Conservation (phyloP, 495 filamentous ascomycete species). For the Trichoderma orchidacearum region DNA sequence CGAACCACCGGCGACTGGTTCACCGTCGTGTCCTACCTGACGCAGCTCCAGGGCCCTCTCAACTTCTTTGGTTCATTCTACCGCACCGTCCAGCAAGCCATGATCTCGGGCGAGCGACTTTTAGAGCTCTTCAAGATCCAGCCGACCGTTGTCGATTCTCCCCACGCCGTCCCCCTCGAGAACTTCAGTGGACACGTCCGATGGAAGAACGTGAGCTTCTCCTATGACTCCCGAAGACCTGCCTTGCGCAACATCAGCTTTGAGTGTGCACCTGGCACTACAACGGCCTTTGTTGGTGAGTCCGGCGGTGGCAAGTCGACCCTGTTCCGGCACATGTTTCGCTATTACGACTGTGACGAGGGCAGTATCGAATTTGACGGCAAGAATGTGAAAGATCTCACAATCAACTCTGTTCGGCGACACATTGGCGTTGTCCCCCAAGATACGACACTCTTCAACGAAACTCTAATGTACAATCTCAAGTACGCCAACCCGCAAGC, state of each 20-base stretch:
- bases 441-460: conserved; percentile 94
- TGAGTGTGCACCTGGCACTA: conserved; percentile 73
- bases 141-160: conserved; percentile 72
- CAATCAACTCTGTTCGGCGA: conserved; percentile 81
- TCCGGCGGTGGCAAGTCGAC: conserved; percentile 96
- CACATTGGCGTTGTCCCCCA: conserved; percentile 95
- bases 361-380: conserved; percentile 77
- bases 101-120: conserved; percentile 94
- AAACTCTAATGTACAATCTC: conserved; percentile 91
- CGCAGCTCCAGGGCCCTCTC: conserved; percentile 79
- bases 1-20: conserved; percentile 69
- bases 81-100: conserved; percentile 82
- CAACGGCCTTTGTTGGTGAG: conserved; percentile 90
- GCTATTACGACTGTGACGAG: conserved; percentile 73
- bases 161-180: conserved; percentile 31
- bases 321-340: conserved; percentile 88
- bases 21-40: conserved; percentile 73
- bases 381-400: conserved; percentile 68
- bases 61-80: conserved; percentile 99
- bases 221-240: conserved; percentile 78
- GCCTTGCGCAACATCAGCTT: conserved; percentile 75
- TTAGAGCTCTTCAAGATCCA: conserved; percentile 90
- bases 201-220: conserved; percentile 79
- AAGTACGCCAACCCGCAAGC: conserved; percentile 82
- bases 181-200: conserved; percentile 66